These are phyloP conservation scores for Plasmodium falciparum DNA, from an alignment of 169 alveolate species.

Conservation along the genomic window DNA sequence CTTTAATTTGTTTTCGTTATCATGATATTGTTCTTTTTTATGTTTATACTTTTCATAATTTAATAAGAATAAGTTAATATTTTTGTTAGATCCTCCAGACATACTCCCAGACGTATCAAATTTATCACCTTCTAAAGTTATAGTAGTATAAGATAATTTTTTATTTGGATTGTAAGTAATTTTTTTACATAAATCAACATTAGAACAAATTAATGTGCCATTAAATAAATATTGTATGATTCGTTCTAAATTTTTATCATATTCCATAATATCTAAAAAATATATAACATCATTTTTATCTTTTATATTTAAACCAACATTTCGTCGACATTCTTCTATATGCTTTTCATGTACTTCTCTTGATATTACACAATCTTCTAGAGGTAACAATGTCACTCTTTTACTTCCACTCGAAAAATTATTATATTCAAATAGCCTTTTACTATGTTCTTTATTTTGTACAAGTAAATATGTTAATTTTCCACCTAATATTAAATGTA, in stretches of 20 bases:
- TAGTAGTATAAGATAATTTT: slow-evolving; percentile 87
- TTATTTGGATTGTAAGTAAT: slow-evolving; percentile 88
- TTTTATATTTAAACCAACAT: slow-evolving; percentile 63
- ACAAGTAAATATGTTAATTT: slow-evolving; percentile 82
- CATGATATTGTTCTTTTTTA: slow-evolving; percentile 48
- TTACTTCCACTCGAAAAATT: slow-evolving; percentile 61
- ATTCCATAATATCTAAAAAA: slow-evolving; percentile 82
- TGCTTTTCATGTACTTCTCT: slow-evolving; percentile 74
- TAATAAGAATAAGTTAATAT: slow-evolving; percentile 76
- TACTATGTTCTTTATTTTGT: slow-evolving; percentile 79
- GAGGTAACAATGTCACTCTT: slow-evolving; percentile 84
- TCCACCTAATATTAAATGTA: slow-evolving; percentile 81
- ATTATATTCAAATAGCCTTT: slow-evolving; percentile 79
- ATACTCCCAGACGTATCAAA: slow-evolving; percentile 93
- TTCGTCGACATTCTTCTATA: slow-evolving; percentile 76
- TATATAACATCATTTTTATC: slow-evolving; percentile 72
- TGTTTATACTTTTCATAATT: slow-evolving; percentile 73
- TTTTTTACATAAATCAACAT: slow-evolving; percentile 87
- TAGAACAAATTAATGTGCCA: slow-evolving; percentile 88
- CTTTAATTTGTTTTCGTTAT: slow-evolving; percentile 69
- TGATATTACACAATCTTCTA: slow-evolving; percentile 79
- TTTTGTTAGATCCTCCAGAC: slow-evolving; percentile 92
- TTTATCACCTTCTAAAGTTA: slow-evolving; percentile 93
- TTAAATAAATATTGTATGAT: slow-evolving; percentile 90
- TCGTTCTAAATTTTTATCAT: slow-evolving; percentile 80